Base-by-base conservation (phyloP, 2,329 filamentous ascomycete species). In the Elsinoe australis region DNA sequence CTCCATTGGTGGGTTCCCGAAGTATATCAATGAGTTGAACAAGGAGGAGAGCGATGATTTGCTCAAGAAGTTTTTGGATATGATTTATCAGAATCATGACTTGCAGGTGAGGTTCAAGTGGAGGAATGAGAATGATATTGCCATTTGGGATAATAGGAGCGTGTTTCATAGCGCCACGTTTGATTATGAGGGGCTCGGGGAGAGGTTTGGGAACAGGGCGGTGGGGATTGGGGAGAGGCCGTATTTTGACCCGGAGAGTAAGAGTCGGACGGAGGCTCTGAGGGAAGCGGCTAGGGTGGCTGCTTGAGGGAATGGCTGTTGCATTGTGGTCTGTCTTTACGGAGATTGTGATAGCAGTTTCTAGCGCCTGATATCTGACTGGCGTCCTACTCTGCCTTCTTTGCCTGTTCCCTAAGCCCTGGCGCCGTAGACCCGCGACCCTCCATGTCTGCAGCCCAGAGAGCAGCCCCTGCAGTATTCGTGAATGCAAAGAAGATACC, bases 401-500 rank as follows among this genome's bases (percentile, higher is more conserved):
- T 58, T 3, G 58, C 60, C 50, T 62, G 56, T 29, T 64, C 59
- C 42, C 57, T 55, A 28, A 67, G 52, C 22, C 53, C 59, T 18
- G 59, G 62, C 2, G 62, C 57, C 8, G 61, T 64, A 2, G 55
- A 58, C 9, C 56, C 52, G 10, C 54, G 55, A 41, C 57, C 52
- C 54, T 67, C 65, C 18, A 67, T 50, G 39, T 67, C 88, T 14
- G 87, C 85, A 32, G 90, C 89, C 88, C 88, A 95, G n/a, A 96
- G 70, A 5, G 90, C 90, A 47, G 89, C 90, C 5, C 88, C 90
- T 51, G 94, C 87, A 1, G 86, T 84, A 64, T 95, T 95, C 12
- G 88, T 95, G 64, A 94, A 95, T 0, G 84, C 76, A 60, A 95
- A 94, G 52, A 90, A 74, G 47, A 95, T 83, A 4, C 85, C 89